phyloP scores from a whole-genome alignment of 352 stramenopile species.

The Chrysophaeum taylorii region DNA sequence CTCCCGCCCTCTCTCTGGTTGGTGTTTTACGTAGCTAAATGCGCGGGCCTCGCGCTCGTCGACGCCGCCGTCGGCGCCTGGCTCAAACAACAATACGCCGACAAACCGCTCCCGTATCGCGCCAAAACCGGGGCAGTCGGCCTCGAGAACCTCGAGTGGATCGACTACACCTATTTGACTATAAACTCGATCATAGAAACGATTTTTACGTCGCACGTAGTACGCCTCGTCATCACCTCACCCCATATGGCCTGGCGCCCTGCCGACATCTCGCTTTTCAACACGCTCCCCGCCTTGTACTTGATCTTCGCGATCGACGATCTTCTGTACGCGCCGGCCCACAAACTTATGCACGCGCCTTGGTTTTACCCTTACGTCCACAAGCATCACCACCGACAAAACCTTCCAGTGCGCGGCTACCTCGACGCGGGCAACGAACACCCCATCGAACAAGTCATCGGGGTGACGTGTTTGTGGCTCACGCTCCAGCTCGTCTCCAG shows the following conservation, averaged over 20 bases:
- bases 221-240: constrained; percentile 38
- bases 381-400: constrained; percentile 59
- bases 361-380: constrained; percentile 48
- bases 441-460: constrained; percentile 51
- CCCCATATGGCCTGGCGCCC: constrained; percentile 26
- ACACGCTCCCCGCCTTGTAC: constrained; percentile 41
- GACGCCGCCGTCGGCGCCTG: not conserved
- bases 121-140: not conserved
- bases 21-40: not conserved
- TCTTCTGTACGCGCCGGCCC: constrained; percentile 43
- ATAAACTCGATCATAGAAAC: constrained; percentile 49
- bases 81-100: not conserved
- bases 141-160: constrained; percentile 3
- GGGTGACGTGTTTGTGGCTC: not conserved
- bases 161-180: constrained; percentile 29
- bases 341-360: constrained; percentile 47
- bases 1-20: not conserved
- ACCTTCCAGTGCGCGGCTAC: constrained; percentile 49
- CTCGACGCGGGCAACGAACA: constrained; percentile 56
- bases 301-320: constrained; percentile 54
- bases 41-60: not conserved
- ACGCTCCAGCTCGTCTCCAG: not conserved
- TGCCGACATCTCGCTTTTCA: constrained; percentile 28
- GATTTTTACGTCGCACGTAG: constrained; percentile 42
- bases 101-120: not conserved